Percentiles rank a stretch among this genome's conserved stretches.
Evolutionary conservation across 257 asterid genomes (phyloP).

Genomic region (Capsicum rhomboideum): DNA sequence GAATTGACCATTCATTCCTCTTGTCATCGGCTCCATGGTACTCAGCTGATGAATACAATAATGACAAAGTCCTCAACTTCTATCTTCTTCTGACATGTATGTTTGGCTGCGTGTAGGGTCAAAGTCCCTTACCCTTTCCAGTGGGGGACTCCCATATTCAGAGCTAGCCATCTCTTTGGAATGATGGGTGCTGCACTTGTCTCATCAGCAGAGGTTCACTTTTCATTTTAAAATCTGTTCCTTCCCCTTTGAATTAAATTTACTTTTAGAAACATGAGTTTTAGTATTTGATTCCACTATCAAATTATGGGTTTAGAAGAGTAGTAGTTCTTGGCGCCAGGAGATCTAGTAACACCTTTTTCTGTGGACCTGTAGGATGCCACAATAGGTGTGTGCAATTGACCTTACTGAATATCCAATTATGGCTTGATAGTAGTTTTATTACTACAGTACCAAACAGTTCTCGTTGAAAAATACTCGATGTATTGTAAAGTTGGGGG

Average conservation of each 20-base stretch:
- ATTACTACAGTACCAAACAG: neutral
- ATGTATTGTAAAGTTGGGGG: neutral
- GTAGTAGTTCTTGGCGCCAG: neutral
- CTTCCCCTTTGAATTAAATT: neutral
- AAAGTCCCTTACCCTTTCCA: slow-evolving; percentile 67
- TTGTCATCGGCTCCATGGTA: slow-evolving; percentile 94
- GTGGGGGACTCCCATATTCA: slow-evolving; percentile 83
- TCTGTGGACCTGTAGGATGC: neutral
- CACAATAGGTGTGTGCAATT: neutral
- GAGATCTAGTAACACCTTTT: neutral
- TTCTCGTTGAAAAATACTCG: neutral
- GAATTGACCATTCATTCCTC: slow-evolving; percentile 69
- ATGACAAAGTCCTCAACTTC: neutral
- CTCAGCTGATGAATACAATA: neutral
- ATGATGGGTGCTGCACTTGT: slow-evolving; percentile 99
- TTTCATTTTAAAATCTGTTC: neutral
- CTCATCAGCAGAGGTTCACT: slow-evolving; percentile 81
- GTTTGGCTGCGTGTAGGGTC: neutral
- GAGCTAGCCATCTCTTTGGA: slow-evolving; percentile 93
- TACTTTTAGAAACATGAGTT: neutral
- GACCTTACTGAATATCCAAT: neutral
- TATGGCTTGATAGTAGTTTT: neutral
- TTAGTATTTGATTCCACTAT: neutral
- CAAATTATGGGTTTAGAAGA: neutral
- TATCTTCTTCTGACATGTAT: neutral